phyloP scores from a whole-genome alignment of 805 yeast species.

The Wickerhamomyces alni region DNA sequence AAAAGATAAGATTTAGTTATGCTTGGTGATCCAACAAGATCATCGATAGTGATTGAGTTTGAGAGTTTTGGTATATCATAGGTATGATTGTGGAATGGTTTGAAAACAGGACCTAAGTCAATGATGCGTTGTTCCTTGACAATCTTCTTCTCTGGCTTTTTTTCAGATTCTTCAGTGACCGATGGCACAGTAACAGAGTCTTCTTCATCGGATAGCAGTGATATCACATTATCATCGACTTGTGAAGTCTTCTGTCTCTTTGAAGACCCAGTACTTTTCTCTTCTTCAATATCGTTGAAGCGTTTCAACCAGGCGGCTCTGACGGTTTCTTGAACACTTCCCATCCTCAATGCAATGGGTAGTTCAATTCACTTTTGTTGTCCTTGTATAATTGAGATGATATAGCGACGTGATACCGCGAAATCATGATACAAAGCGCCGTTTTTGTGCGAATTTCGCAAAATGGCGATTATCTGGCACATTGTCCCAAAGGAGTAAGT shows the following conservation, averaged over 20 bases:
- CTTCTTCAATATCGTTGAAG: not conserved
- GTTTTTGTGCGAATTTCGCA: too few species aligned
- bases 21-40: conserved; percentile 9
- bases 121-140: too few species aligned
- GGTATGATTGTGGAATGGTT: not conserved
- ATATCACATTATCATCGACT: not conserved
- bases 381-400: too few species aligned
- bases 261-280: not conserved
- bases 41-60: conserved; percentile 1
- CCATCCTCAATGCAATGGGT: not conserved
- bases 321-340: not conserved
- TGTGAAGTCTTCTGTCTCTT: not conserved
- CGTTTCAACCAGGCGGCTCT: not conserved
- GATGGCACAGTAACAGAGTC: too few species aligned
- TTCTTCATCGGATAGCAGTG: conserved; percentile 1
- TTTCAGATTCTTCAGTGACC: not conserved
- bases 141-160: not conserved
- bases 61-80: not conserved
- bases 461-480: too few species aligned
- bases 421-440: too few species aligned
- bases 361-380: not conserved
- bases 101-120: not conserved
- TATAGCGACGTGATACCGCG: too few species aligned
- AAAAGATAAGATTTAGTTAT: conserved; percentile 37
- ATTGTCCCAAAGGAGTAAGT: too few species aligned